phyloP scores from a whole-genome alignment of 2,329 filamentous ascomycete species.

The Tolypocladium sp. region DNA sequence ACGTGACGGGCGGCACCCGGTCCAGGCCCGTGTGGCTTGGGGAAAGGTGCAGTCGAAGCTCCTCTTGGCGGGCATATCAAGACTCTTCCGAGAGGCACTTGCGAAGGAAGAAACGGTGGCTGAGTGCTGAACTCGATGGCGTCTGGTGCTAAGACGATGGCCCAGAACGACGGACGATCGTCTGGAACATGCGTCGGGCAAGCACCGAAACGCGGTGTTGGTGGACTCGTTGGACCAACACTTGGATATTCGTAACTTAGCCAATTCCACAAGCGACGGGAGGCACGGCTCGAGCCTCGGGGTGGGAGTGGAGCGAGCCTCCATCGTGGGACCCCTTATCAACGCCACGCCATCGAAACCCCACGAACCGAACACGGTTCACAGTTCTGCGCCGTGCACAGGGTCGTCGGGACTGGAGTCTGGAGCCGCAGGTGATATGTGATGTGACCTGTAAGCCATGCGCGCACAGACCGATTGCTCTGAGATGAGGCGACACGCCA shows the following conservation, averaged over 20 bases:
- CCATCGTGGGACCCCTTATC: not conserved
- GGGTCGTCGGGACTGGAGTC: not conserved
- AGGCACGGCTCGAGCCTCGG: conserved; percentile 1
- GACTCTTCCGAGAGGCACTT: not conserved
- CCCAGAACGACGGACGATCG: not conserved
- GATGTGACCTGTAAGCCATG: not conserved
- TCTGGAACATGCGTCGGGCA: not conserved
- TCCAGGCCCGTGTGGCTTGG: not conserved
- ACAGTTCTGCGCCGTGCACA: not conserved
- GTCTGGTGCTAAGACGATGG: not conserved
- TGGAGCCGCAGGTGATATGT: not conserved
- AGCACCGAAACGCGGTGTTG: not conserved
- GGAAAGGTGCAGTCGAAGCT: not conserved
- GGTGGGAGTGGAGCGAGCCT: not conserved
- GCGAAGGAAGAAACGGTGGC: not conserved
- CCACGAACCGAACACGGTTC: not conserved
- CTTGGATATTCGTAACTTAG: not conserved
- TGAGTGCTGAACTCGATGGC: not conserved
- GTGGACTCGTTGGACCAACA: not conserved
- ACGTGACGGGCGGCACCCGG: not conserved
- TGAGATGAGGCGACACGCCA: not conserved
- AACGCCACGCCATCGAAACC: not conserved
- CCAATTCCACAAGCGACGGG: not conserved
- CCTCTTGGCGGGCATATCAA: not conserved
- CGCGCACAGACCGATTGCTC: not conserved